Conservation (phyloP, 305 asterid species). For the Plantago coronopus region DNA sequence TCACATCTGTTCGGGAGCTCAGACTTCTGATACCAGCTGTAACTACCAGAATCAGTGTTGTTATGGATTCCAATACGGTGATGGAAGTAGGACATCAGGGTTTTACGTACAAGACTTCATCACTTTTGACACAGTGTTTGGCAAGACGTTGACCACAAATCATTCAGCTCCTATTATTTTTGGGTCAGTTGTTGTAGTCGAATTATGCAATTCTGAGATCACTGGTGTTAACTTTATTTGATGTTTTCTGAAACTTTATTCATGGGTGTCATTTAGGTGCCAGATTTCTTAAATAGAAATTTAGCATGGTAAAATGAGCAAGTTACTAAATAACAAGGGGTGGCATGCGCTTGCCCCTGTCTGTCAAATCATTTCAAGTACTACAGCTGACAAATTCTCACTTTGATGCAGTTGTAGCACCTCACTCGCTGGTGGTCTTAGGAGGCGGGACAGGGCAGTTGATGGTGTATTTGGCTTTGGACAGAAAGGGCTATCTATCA, state of each 20-base stretch:
- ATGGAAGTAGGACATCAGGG: constrained; percentile 96
- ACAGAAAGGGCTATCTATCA: constrained; percentile 85
- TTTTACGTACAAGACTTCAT: constrained; percentile 70
- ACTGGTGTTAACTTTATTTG: background rate
- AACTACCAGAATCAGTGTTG: constrained; percentile 64
- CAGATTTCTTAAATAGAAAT: no score
- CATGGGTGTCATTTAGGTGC: no score
- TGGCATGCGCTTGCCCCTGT: no score
- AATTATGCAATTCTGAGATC: background rate
- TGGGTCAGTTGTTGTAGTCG: constrained; percentile 62
- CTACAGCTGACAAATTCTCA: constrained; percentile 23
- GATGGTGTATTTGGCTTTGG: constrained; percentile 98
- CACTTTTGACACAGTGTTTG: constrained; percentile 60
- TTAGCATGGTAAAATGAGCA: no score
- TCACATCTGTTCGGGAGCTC: constrained; percentile 68
- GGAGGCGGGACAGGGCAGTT: constrained; percentile 84
- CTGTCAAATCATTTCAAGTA: no score
- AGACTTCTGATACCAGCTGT: constrained; percentile 69
- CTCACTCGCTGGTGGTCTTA: constrained; percentile 75
- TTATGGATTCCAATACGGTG: constrained; percentile 88
- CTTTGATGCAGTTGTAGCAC: constrained; percentile 81
- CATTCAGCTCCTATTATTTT: constrained; percentile 76
- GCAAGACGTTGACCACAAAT: constrained; percentile 53
- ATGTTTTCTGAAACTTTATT: no score
- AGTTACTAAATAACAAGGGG: no score